Base-by-base conservation (phyloP, 164 flowering plant genomes). In the Piper longum region DNA sequence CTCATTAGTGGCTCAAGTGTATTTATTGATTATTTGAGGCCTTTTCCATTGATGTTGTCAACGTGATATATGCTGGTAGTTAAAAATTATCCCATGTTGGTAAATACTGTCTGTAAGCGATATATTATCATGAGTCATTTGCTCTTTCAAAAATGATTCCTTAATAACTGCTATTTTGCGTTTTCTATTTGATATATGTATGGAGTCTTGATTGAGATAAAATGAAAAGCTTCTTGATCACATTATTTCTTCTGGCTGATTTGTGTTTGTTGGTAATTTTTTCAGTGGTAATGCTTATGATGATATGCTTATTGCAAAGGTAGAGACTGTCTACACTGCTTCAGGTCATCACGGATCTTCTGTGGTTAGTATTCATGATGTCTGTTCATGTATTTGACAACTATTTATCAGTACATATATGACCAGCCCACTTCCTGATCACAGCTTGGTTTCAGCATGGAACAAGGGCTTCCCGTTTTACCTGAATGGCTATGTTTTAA, bases 401-500 rank as follows among this genome's bases (percentile, higher is more conserved):
- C 54, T 55, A 26, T 7, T 26, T 54, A 12, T 11, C 43, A 51
- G 56, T 17, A 64, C 19, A 54, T 66, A 55, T 19, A 63, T 42
- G 43, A 16, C 45, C 41, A 11, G 52, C 58, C 14, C 60, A 40
- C 16, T 62, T 54, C 43, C 59, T 60, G 12, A 68, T 65, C 71
- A 75, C 87, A 95, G 99, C 81, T 85, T 74, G 96, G 79, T 9
- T 73, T 88, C 66, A 85, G 73, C 72, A 75, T 88, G 91, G 99
- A 95, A 74, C 99, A 95, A 75, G 99, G 96, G 56, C 79, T 95
- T 77, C 99, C 99, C 66, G 74, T 89, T 65, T 73, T 80, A 69
- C 85, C 95, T n/a, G 97, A 95, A 66, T 91, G 97, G 99, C 66
- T 93, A 64, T 79, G 72, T 76, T 93, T 93, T 62, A 88, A 80